phyloP scores from a whole-genome alignment of 1,284 basidiomycete genomes.

The Trichosporon coremiiforme region DNA sequence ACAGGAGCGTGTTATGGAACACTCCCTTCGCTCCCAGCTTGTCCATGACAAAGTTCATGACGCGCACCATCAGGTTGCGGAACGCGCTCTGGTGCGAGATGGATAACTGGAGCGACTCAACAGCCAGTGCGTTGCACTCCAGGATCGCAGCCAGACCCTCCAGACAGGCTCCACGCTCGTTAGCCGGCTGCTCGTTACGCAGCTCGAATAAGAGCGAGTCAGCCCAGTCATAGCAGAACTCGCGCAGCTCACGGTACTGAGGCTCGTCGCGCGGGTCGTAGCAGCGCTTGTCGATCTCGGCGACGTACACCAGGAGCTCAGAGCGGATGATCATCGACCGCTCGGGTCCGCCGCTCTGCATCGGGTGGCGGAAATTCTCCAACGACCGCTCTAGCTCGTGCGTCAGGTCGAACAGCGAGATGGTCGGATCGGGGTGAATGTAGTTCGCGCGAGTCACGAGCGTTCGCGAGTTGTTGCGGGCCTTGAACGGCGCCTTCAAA shows the following conservation, averaged over 20 bases:
- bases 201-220: constrained; percentile 53
- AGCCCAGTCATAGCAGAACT: constrained; percentile 53
- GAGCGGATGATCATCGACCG: constrained; percentile 51
- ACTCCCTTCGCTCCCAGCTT: constrained; percentile 61
- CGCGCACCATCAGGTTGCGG: constrained; percentile 54
- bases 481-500: constrained; percentile 29
- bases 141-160: constrained; percentile 58
- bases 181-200: constrained; percentile 54
- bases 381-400: constrained; percentile 41
- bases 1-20: constrained; percentile 61
- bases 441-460: constrained; percentile 26
- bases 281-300: constrained; percentile 52
- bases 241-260: constrained; percentile 43
- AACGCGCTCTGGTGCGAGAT: constrained; percentile 49
- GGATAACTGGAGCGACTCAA: constrained; percentile 48
- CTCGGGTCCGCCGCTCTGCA: constrained; percentile 41
- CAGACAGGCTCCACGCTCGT: constrained; percentile 59
- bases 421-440: constrained; percentile 36
- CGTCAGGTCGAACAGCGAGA: constrained; percentile 34
- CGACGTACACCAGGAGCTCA: constrained; percentile 48
- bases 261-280: constrained; percentile 39
- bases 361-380: constrained; percentile 42
- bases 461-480: constrained; percentile 19
- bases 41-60: constrained; percentile 59
- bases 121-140: constrained; percentile 57